Evolutionary conservation across 78 protist species (phyloP).

Genomic region (Isochrysis galbana): DNA sequence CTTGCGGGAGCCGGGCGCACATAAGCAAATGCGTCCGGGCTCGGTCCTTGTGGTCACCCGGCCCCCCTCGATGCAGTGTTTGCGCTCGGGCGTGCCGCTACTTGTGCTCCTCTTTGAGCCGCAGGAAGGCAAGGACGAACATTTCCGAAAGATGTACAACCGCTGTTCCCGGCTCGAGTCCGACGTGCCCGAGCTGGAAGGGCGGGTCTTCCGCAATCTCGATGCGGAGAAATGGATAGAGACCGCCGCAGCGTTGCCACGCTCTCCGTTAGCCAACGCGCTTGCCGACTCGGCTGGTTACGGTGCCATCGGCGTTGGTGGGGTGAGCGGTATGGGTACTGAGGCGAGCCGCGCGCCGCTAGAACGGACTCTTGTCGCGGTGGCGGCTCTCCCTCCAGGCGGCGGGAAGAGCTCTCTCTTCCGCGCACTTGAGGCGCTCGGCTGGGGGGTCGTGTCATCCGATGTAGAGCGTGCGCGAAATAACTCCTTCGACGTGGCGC

Average conservation of each 20-base stretch:
- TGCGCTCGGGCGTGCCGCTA: neutral
- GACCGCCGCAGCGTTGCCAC: neutral
- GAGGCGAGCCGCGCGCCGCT: neutral
- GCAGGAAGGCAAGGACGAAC: neutral
- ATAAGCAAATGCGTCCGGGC: no score
- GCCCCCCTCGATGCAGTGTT: no score
- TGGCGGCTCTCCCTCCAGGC: neutral
- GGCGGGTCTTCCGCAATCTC: neutral
- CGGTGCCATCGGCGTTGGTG: neutral
- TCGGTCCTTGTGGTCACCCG: no score
- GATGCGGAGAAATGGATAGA: neutral
- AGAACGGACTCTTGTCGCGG: neutral
- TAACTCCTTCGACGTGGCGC: neutral
- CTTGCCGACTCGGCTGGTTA: neutral
- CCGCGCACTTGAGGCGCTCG: neutral
- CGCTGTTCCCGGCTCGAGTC: neutral
- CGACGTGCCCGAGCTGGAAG: neutral
- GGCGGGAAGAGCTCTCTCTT: slow-evolving; percentile 1
- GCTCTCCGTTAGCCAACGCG: neutral
- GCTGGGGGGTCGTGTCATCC: neutral
- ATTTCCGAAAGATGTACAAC: neutral
- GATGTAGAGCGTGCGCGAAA: neutral
- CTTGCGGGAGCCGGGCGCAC: no score
- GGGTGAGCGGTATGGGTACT: neutral
- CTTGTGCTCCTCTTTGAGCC: neutral